These are phyloP conservation scores for Cystobasidiaceae sp. DNA, from an alignment of 1,284 basidiomycete species.

Conservation along the genomic window DNA sequence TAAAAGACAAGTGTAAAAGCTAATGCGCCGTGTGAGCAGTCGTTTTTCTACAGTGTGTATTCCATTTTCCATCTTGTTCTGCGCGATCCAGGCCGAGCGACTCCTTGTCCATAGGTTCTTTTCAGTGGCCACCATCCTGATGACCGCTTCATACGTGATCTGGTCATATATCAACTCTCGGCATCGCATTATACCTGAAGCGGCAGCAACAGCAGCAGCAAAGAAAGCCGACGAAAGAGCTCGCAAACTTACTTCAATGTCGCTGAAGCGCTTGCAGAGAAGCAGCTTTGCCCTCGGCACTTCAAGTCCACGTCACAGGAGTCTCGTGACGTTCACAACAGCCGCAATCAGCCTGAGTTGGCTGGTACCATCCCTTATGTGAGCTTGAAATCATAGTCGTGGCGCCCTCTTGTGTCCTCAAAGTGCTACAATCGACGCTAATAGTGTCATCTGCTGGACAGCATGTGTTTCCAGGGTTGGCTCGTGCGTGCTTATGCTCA, in stretches of 20 bases:
- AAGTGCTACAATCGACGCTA: no score
- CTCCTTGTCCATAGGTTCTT: not conserved
- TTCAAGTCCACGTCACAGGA: no score
- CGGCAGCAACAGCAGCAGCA: no score
- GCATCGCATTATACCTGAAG: no score
- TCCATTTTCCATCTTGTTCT: no score
- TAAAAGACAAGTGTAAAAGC: no score
- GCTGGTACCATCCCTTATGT: not conserved
- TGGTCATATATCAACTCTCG: not conserved
- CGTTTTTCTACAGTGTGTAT: not conserved
- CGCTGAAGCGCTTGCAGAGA: not conserved
- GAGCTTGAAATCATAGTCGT: not conserved
- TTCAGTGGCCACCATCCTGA: not conserved
- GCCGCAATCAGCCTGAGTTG: not conserved
- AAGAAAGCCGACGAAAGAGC: not conserved
- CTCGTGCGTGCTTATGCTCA: not conserved
- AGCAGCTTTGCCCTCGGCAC: not conserved
- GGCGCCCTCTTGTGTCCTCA: no score
- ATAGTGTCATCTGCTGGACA: not conserved
- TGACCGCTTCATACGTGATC: not conserved
- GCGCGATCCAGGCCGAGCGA: no score
- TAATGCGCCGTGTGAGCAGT: not conserved
- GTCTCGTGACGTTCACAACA: not conserved
- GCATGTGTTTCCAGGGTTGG: slow-evolving; percentile 15
- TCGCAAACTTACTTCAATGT: not conserved